Evolutionary conservation across 2,329 filamentous ascomycete species (phyloP).

Genomic region (Tolypocladium album): DNA sequence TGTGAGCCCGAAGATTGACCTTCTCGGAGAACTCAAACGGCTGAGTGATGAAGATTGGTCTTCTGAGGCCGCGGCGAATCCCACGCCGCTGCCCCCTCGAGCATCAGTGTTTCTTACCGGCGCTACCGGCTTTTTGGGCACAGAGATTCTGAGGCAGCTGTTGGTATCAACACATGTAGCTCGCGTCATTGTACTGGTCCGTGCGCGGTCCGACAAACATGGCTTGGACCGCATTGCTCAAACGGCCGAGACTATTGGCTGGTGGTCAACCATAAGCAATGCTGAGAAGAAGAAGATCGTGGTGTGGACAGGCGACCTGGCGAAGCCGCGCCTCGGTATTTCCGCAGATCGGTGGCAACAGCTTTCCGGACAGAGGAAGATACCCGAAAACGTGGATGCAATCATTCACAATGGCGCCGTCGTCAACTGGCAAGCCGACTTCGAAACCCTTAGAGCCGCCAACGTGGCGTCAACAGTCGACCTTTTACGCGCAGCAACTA

Average conservation of each 20-base stretch:
- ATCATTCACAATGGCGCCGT: constrained; percentile 74
- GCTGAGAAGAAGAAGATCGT: constrained; percentile 1
- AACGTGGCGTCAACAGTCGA: constrained; percentile 47
- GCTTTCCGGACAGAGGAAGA: constrained; percentile 21
- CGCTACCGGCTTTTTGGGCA: constrained; percentile 64
- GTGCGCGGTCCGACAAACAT: constrained; percentile 47
- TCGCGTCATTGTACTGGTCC: constrained; percentile 60
- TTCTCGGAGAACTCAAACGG: background rate
- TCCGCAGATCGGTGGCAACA: constrained; percentile 41
- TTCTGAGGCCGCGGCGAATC: no score
- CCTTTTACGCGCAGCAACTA: constrained; percentile 7
- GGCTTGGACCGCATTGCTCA: constrained; percentile 51
- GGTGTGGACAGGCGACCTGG: constrained; percentile 8
- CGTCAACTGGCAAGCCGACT: constrained; percentile 73
- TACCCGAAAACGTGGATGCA: constrained; percentile 47
- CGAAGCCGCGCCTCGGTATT: constrained; percentile 1
- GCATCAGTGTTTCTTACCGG: constrained; percentile 69
- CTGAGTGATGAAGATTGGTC: background rate
- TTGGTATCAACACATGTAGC: constrained; percentile 35
- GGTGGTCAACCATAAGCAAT: constrained; percentile 4
- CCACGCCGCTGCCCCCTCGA: background rate
- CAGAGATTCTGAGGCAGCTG: constrained; percentile 64
- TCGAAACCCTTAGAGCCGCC: constrained; percentile 56
- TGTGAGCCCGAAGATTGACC: background rate
- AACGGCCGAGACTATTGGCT: constrained; percentile 4